Base-by-base conservation (phyloP, 2,329 filamentous ascomycete species). In the Aspergillus sp. region DNA sequence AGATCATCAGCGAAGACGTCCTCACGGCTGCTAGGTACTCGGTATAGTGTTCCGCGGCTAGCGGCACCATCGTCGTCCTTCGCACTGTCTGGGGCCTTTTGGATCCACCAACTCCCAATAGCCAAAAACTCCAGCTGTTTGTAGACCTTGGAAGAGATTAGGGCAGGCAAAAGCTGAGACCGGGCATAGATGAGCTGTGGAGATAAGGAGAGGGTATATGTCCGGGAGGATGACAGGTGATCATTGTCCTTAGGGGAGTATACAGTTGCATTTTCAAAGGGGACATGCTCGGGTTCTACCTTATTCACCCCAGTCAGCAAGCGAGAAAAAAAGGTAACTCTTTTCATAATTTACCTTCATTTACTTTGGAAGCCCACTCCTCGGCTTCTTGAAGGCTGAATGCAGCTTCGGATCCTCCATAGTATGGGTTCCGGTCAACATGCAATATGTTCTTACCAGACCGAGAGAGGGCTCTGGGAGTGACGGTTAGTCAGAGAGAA, bases 391-490 rank as follows among this genome's bases (percentile, higher is more conserved):
- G 82, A 33, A 96, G 77, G 71, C 86, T 94, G 60, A 97, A 82
- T 2, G 90, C 90, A 57, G 93, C 91, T 68, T 96, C 90, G 36
- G 86, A 71, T 49, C 88, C 89, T 64, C 93, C 93, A 74, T 97
- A 97, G 73, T 90, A 95, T 56, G 85, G 80, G 75, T 95, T 92
- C 58, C 83, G 82, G 69, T 97, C 93, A 68, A 96, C 78, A 70
- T 97, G 93, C 54, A 97, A 82, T 60, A 96, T 83, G 65, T 90
- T 94, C 79, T 95, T 95, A 68, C 86, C 87, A 57, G 91, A 95
- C 67, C 92, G 87, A 61, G 93, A 97, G 64, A 97, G 82, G 65
- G 93, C 88, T 81, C 93, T 97, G 81, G 60, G 58, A 68, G 71
- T 65, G 68, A 73, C 74, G 72, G 85, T 90, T 83, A 76, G 76